Percentiles rank a stretch among this genome's conserved stretches.
These are phyloP conservation scores for Ascocoryne sarcoides DNA, from an alignment of 2,329 filamentous ascomycete species.

Conservation along the genomic window DNA sequence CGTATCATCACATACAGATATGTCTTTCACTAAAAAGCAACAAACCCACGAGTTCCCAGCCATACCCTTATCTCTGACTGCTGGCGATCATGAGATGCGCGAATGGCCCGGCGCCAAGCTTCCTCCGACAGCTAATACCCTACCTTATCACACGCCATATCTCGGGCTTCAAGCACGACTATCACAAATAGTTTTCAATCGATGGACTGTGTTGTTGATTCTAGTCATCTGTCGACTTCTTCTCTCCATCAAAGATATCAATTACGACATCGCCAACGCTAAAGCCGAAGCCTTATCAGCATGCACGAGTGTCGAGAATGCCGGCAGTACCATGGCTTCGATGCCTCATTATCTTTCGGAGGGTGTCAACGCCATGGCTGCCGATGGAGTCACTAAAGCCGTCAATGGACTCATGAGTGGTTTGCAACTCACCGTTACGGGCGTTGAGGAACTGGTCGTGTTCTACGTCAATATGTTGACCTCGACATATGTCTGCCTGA, in stretches of 20 bases:
- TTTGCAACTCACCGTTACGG: conserved; percentile 70
- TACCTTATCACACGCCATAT: conserved; percentile 75
- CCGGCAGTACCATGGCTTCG: conserved; percentile 92
- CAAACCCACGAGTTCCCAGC: conserved; percentile 22
- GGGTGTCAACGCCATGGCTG: conserved; percentile 81
- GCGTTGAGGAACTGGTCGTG: conserved; percentile 76
- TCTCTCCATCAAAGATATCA: conserved; percentile 63
- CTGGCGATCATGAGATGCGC: conserved; percentile 24
- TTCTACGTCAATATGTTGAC: conserved; percentile 91
- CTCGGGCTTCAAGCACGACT: conserved; percentile 81
- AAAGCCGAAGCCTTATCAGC: conserved; percentile 76
- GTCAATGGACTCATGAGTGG: conserved; percentile 73
- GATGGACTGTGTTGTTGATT: conserved; percentile 85
- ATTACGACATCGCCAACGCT: conserved; percentile 66
- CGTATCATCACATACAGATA: conserved; percentile 25
- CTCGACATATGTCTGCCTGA: conserved; percentile 81
- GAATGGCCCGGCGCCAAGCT: conserved; percentile 14
- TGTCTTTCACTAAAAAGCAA: conserved; percentile 26
- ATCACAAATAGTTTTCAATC: conserved; percentile 95
- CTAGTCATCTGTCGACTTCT: conserved; percentile 77
- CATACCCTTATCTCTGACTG: conserved; percentile 30
- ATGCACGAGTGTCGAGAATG: conserved; percentile 84
- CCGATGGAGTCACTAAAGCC: conserved; percentile 69
- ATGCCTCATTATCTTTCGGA: conserved; percentile 92
- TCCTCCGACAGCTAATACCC: conserved; percentile 46